Base-by-base conservation (phyloP, 2,329 filamentous ascomycete genomes). In the Alternaria rosae region DNA sequence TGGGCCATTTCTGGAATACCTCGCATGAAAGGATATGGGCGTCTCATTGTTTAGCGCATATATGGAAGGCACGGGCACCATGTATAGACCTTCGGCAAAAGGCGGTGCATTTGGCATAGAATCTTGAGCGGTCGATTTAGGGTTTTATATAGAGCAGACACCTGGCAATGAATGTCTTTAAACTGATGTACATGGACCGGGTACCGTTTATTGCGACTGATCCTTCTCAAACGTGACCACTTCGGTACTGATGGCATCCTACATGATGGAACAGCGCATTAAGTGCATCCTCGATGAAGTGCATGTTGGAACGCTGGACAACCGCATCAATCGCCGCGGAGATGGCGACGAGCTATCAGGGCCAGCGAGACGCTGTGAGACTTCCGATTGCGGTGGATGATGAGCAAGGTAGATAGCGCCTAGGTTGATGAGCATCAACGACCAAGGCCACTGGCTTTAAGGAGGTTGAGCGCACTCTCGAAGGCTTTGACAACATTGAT, bases 391-490 rank as follows among this genome's bases (percentile, higher is more conserved):
- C 26, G 60, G 47, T 4, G 54, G 30, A 52, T 66, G 55, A 17
- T 70, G 35, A 9, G 59, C 58, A 45, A 75, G 69, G 42, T 73
- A 73, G 11, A 67, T 59, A 32, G 65, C 72, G 57, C 60, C 74
- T 75, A 65, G 51, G 61, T 58, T 45, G 62, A 64, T 66, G 61
- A 72, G 60, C 62, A 74, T 76, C 72, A 77, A 70, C 65, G 63
- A 61, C 65, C 60, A 12, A 70, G 59, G 32, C 62, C 63, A 53
- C 43, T 56, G 51, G 55, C 67, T 45, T 75, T 76, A 59, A 84
- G 81, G 50, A 85, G 79, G 9, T 73, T 62, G 23, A 85, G 81
- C 78, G 83, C 83, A 82, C 78, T 81, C 68, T 83, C 74, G 70
- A 85, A 85, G 7, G 83, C 83, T 30, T 76, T 70, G 35, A 85